Percentiles rank a stretch among this genome's conserved stretches.
phyloP scores from a whole-genome alignment of 345 rosid species.

The Arabis alpina region DNA sequence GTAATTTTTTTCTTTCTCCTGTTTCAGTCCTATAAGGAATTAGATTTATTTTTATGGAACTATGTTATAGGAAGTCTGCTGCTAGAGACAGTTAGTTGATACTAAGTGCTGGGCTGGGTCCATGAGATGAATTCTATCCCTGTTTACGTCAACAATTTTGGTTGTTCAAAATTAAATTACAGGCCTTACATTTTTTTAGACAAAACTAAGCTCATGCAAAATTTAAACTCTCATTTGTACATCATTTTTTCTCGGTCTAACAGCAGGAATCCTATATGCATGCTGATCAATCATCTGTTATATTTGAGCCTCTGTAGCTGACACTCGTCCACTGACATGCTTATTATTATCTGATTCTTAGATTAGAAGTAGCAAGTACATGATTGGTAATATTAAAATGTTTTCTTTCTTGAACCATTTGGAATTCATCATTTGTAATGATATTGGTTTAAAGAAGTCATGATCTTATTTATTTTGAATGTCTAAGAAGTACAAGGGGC shows the following conservation, averaged over 20 bases:
- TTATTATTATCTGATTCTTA: slow-evolving; percentile 3
- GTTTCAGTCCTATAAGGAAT: slow-evolving; percentile 2
- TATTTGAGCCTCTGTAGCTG: not conserved
- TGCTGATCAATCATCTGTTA: slow-evolving; percentile 5
- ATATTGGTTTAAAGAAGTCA: not conserved
- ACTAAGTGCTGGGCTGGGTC: not conserved
- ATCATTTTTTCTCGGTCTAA: slow-evolving; percentile 7
- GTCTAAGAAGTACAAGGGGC: not conserved
- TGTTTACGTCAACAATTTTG: not conserved
- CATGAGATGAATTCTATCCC: slow-evolving; percentile 15
- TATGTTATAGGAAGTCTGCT: slow-evolving; percentile 4
- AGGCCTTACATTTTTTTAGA: not conserved
- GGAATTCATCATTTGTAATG: not conserved
- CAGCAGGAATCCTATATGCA: not conserved
- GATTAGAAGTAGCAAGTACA: slow-evolving; percentile 3
- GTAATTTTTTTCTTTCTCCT: slow-evolving; percentile 45
- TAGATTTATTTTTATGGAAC: slow-evolving; percentile 18
- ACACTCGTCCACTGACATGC: not conserved
- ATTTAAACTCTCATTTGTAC: not conserved
- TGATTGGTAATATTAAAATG: not conserved
- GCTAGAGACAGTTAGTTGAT: slow-evolving; percentile 22
- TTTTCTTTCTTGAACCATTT: not conserved
- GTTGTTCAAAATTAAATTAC: not conserved
- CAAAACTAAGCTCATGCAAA: slow-evolving; percentile 15
- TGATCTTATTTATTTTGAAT: not conserved